Percentiles rank a stretch among this genome's conserved stretches.
phyloP scores from a whole-genome alignment of 1,139 yeast genomes.

The Suhomyces chickasaworum region DNA sequence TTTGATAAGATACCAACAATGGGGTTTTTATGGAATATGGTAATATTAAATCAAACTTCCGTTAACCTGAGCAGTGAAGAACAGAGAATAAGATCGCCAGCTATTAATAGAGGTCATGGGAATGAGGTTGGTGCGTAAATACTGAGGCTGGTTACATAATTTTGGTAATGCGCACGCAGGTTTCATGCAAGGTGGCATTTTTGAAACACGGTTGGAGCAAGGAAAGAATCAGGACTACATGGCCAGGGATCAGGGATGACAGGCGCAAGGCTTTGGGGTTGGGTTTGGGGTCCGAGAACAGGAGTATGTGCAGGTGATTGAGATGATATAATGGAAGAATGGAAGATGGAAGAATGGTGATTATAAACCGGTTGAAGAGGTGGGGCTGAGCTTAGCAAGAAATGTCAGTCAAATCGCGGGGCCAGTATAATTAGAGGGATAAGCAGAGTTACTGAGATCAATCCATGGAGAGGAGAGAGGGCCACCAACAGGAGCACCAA shows the following conservation, averaged over 20 bases:
- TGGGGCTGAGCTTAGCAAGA: too few species aligned
- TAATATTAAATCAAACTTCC: neutral
- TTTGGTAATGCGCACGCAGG: neutral
- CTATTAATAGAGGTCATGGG: conserved; percentile 11
- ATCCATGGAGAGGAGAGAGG: too few species aligned
- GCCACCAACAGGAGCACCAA: too few species aligned
- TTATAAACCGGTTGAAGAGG: too few species aligned
- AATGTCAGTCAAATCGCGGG: too few species aligned
- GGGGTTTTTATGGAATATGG: neutral
- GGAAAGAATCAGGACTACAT: neutral
- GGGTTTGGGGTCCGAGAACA: neutral
- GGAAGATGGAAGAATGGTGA: too few species aligned
- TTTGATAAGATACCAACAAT: neutral
- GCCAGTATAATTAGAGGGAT: too few species aligned
- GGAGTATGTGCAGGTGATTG: neutral
- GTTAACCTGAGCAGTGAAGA: neutral
- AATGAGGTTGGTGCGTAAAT: neutral
- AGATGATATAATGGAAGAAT: too few species aligned
- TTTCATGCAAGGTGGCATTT: neutral
- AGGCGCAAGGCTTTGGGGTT: neutral
- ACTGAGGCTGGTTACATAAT: neutral
- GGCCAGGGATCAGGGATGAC: neutral
- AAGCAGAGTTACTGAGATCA: too few species aligned
- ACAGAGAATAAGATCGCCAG: neutral
- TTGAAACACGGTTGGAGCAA: neutral